Percentiles rank a stretch among this genome's conserved stretches.
Evolutionary conservation across 2,329 filamentous ascomycete species (phyloP).

Genomic region (Lasiodiplodia gonubiensis): DNA sequence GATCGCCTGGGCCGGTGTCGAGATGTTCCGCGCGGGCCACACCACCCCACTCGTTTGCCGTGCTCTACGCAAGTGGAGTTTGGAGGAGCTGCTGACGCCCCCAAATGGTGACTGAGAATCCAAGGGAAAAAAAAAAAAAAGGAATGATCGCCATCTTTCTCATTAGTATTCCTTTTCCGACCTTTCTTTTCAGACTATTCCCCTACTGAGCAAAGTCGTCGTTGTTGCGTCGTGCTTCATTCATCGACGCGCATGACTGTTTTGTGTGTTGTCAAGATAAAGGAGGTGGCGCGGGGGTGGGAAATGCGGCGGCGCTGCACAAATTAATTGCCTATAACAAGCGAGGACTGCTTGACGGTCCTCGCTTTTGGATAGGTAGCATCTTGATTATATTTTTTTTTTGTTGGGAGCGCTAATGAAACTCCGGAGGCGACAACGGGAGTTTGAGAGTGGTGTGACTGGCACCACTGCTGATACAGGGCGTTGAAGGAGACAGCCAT

Average conservation of each 20-base stretch:
- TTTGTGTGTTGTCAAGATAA: background rate
- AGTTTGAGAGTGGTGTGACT: background rate
- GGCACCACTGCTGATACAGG: background rate
- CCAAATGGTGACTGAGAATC: conserved; percentile 5
- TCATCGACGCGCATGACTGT: background rate
- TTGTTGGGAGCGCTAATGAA: conserved; percentile 16
- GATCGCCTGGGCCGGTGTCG: conserved; percentile 92
- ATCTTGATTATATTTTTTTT: background rate
- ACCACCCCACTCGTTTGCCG: conserved; percentile 38
- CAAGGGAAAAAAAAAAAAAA: background rate
- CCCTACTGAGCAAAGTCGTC: background rate
- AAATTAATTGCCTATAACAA: background rate
- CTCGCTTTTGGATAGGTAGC: background rate
- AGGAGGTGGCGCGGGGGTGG: conserved; percentile 17
- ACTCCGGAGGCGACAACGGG: background rate
- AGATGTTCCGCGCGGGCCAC: conserved; percentile 85
- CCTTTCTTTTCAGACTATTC: background rate
- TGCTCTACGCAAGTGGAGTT: conserved; percentile 46
- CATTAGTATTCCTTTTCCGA: background rate
- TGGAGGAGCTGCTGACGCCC: conserved; percentile 33
- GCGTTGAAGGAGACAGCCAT: background rate
- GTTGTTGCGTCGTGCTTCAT: background rate
- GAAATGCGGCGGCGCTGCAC: background rate
- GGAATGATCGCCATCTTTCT: background rate
- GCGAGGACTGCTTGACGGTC: background rate